phyloP scores from a whole-genome alignment of 176 grass and related monocot species.

The Oryza meridionalis region DNA sequence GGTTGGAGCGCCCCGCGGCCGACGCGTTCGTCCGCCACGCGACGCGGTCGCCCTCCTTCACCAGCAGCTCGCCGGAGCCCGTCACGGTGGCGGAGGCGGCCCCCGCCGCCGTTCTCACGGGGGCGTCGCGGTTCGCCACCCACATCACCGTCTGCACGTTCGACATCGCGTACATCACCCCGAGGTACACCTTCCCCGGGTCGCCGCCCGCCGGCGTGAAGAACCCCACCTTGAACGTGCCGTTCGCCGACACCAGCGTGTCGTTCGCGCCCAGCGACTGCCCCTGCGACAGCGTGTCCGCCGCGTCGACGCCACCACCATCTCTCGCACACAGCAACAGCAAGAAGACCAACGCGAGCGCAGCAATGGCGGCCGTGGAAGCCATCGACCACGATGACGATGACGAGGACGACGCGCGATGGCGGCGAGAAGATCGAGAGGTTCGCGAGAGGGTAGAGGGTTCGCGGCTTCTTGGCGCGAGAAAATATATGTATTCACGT shows the following conservation, averaged over 20 bases:
- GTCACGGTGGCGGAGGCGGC: slow-evolving; percentile 36
- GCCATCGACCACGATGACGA: slow-evolving; percentile 16
- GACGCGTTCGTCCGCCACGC: slow-evolving; percentile 46
- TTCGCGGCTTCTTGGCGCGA: not conserved
- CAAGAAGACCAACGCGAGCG: not conserved
- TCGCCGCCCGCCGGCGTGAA: slow-evolving; percentile 47
- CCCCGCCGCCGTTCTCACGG: slow-evolving; percentile 26
- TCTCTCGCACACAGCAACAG: not conserved
- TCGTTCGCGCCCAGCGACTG: slow-evolving; percentile 36
- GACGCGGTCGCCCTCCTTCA: slow-evolving; percentile 35
- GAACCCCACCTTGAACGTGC: slow-evolving; percentile 55
- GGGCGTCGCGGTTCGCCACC: slow-evolving; percentile 71
- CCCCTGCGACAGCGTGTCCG: slow-evolving; percentile 36
- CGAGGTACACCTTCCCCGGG: slow-evolving; percentile 49
- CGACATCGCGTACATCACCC: slow-evolving; percentile 49
- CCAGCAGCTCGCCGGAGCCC: slow-evolving; percentile 46
- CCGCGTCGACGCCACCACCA: not conserved
- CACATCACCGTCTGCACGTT: slow-evolving; percentile 50
- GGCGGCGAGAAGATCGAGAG: not conserved
- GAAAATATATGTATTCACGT: not conserved
- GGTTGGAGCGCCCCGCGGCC: not conserved
- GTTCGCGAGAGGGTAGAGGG: not conserved
- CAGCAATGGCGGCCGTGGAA: not conserved
- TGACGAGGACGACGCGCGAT: too few species aligned
- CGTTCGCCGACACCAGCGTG: slow-evolving; percentile 45